Evolutionary conservation across 805 yeast species (phyloP), one percentile per base, ranked within the genome.

Genomic region (Yamadazyma philogaea): DNA sequence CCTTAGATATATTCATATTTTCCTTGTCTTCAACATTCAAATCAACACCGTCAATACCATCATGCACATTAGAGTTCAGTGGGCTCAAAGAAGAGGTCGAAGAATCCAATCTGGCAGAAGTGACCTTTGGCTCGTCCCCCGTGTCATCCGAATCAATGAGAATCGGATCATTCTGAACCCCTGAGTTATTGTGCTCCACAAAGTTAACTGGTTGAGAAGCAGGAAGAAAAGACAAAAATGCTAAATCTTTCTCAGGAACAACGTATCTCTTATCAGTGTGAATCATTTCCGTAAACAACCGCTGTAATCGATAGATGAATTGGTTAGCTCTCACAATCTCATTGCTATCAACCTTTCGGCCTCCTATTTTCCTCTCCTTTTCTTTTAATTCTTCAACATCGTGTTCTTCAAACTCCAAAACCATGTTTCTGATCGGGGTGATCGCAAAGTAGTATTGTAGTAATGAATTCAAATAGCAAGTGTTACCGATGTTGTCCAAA

Each of bases 391-490:
- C 7, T 15, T 45, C 34, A 20, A 49, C 31, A 16, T 54, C 51
- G 10, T 45, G 41, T 39, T 63, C 75, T 35, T 77, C 70, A 52
- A 85, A 89, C 2, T 68, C 53, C 40, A 86, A 52, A 15, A 88
- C 74, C 46, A 75, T 73, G 2, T 83, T 78, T 44, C 97, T 73
- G 30, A 93, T 67, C 0, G 96, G 97, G 43, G 79, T 78, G 34
- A 93, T 78, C 6, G 88, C 84, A 66, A 89, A 93, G 60, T 88
- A 91, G 56, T 84, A 91, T 58, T 91, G 99, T 32, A 91, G 66
- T 37, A 93, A 69, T 0, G 98, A 91, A 59, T 93, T 91, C 60
- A 93, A 70, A 53, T 90, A 90, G 62, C 99, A 93, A 0, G 99
- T 91, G 59, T 93, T 93, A 18, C 99, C 99, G 48, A 89, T 90